Base-by-base conservation (phyloP, 192 early-diverging fungal genomes). In the Coemansia sp. region DNA sequence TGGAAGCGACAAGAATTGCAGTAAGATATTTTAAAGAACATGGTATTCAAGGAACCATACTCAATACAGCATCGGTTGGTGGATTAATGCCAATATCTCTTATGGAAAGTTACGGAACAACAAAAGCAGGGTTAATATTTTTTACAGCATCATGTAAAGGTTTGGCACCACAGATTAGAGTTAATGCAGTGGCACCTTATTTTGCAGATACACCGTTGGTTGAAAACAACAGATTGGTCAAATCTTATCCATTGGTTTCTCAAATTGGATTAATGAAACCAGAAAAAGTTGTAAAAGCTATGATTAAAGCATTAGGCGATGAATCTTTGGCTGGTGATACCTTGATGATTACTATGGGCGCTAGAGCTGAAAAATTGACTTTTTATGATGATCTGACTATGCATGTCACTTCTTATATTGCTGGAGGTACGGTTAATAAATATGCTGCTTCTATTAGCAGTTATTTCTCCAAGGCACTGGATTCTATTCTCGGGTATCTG, bases 1-100 rank as follows among this genome's bases (percentile, higher is more conserved):
- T 93, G 55, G 69, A 83, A 13, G 85, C 86, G 13, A 89, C 88
- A 0, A 73, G 84, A 4, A 46, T 88, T n/a, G 90, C 83, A 0
- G 71, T 90, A 25, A 52, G 80, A 19, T 77, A 83, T 49, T 74
- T 90, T 52, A 41, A 61, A 17, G 58, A 75, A 4, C 65, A 60
- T 1, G 48, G 69, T 5, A 70, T 74, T 6, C 41, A 44, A 23
- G 88, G 86, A 1, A 78, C 85, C 5, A 74, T 89, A 9, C 47
- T 92, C 18, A 93, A 88, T 49, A 86, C 84, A 1, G 86, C 89
- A 0, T 88, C 86, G 2, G 69, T 88, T 15, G 87, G 87, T 0
- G 89, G 87, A 0, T 46, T 85, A 0, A 49, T 75, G 27, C 78
- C 80, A 0, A 51, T 82, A 18, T 57, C 75, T 2, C 35, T 63